Conservation (phyloP, 2,329 filamentous ascomycete species). For the Fusarium sp. region DNA sequence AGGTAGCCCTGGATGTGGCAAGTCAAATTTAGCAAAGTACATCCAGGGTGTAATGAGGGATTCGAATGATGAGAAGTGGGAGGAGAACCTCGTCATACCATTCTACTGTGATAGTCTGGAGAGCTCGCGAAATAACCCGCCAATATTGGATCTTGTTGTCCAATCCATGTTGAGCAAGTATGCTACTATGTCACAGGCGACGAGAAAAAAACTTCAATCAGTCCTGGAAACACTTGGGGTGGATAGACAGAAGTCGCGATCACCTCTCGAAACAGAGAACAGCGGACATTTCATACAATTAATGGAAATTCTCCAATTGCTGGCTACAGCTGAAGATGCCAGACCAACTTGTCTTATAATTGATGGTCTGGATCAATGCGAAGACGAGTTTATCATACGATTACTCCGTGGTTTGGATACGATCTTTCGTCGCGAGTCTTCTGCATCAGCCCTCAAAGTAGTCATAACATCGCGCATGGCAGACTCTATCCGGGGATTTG, state of each 20-base stretch:
- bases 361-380: conserved; percentile 38
- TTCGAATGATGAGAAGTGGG: conserved; percentile 1
- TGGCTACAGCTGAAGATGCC: conserved; percentile 14
- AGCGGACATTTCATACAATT: conserved; percentile 28
- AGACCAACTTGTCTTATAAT: conserved; percentile 31
- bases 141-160: conserved; percentile 37
- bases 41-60: conserved; percentile 34
- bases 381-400: conserved; percentile 24
- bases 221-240: conserved; percentile 19
- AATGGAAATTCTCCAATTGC: conserved; percentile 31
- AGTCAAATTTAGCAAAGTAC: conserved; percentile 39
- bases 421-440: conserved; percentile 29
- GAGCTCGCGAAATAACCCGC: conserved; percentile 34
- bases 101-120: conserved; percentile 41
- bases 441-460: conserved; percentile 11
- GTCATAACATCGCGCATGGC: conserved; percentile 30
- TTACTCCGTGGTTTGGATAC: conserved; percentile 30
- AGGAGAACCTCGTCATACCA: conserved; percentile 28
- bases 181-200: conserved; percentile 15
- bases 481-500: conserved; percentile 36
- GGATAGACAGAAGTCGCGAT: conserved; percentile 13
- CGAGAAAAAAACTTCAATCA: conserved; percentile 21
- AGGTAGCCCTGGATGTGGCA: conserved; percentile 38
- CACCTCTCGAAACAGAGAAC: not conserved
- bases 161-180: conserved; percentile 28